A percentile compares a stretch with the other conserved stretches of the same genome.
These are phyloP conservation scores for Solanum arcanum DNA, from an alignment of 257 asterid species.

Conservation along the genomic window DNA sequence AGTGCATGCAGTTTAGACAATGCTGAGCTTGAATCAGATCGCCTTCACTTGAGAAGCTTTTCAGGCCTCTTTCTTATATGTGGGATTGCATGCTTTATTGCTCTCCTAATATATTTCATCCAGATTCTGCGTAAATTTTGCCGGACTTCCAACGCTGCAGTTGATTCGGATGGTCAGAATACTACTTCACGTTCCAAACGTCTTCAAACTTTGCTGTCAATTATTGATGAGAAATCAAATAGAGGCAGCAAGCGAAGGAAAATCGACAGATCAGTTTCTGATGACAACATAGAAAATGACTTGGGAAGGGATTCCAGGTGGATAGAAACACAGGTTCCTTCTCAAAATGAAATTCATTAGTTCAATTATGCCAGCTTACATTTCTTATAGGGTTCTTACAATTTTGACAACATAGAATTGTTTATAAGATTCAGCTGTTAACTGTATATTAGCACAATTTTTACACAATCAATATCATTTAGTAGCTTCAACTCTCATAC, in stretches of 20 bases:
- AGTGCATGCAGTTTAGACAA: constrained; percentile 20
- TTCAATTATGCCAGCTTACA: neutral
- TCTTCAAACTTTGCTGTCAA: constrained; percentile 41
- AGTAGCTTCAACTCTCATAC: neutral
- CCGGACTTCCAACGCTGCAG: constrained; percentile 11
- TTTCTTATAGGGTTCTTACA: neutral
- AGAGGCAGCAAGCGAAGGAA: constrained; percentile 55
- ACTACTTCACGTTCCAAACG: constrained; percentile 37
- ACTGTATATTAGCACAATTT: neutral
- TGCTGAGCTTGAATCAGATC: constrained; percentile 24
- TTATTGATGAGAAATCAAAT: constrained; percentile 59
- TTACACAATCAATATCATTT: neutral
- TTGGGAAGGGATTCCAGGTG: constrained; percentile 14
- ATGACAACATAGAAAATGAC: constrained; percentile 10
- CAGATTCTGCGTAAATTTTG: constrained; percentile 37
- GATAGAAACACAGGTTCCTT: neutral
- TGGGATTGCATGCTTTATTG: constrained; percentile 56
- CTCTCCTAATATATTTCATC: constrained; percentile 48
- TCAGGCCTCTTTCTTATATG: constrained; percentile 29
- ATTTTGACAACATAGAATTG: neutral
- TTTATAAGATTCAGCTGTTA: neutral
- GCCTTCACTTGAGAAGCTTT: constrained; percentile 48
- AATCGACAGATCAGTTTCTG: constrained; percentile 30
- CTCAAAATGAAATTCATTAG: neutral
- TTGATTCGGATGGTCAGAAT: constrained; percentile 1